A percentile compares a stretch with the other conserved stretches of the same genome.
Evolutionary conservation across 2,329 filamentous ascomycete species (phyloP).

Genomic region (Ophidiomyces ophidiicola): DNA sequence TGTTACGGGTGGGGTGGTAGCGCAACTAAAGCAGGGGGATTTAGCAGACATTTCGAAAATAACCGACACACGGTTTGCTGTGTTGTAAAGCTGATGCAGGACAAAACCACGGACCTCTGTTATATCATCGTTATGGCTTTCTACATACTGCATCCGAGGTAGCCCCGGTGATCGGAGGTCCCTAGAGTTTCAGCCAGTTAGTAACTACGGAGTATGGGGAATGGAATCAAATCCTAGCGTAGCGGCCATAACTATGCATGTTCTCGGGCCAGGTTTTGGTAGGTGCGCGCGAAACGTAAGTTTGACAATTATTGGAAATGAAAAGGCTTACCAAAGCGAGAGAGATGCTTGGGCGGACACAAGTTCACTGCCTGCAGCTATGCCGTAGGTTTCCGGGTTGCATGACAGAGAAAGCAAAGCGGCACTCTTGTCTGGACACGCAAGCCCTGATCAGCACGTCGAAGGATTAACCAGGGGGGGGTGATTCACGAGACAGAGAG

Average conservation of each 20-base stretch:
- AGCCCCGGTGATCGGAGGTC: constrained; percentile 32
- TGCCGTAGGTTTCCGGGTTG: constrained; percentile 33
- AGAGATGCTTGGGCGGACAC: constrained; percentile 33
- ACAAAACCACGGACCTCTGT: constrained; percentile 37
- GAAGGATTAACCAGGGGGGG: neutral
- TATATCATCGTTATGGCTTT: constrained; percentile 46
- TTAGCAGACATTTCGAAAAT: neutral
- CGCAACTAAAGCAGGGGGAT: constrained; percentile 29
- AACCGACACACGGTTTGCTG: constrained; percentile 4
- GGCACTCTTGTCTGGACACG: constrained; percentile 34
- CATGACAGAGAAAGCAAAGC: constrained; percentile 44
- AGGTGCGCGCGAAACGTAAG: constrained; percentile 14
- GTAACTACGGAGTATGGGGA: constrained; percentile 12
- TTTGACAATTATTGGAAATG: neutral
- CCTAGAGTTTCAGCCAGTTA: constrained; percentile 28
- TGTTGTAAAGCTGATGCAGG: constrained; percentile 5
- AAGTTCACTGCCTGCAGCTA: constrained; percentile 47
- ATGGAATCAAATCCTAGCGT: no score
- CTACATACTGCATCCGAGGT: constrained; percentile 31
- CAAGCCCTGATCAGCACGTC: constrained; percentile 1
- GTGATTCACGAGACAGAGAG: neutral
- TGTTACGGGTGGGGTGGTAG: constrained; percentile 41
- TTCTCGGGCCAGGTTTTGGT: no score
- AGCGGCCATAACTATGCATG: no score
- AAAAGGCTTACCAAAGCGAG: constrained; percentile 34